Evolutionary conservation across 2,329 filamentous ascomycete genomes (phyloP), one percentile per base, ranked within the genome.

Genomic region (Neurospora sp.): DNA sequence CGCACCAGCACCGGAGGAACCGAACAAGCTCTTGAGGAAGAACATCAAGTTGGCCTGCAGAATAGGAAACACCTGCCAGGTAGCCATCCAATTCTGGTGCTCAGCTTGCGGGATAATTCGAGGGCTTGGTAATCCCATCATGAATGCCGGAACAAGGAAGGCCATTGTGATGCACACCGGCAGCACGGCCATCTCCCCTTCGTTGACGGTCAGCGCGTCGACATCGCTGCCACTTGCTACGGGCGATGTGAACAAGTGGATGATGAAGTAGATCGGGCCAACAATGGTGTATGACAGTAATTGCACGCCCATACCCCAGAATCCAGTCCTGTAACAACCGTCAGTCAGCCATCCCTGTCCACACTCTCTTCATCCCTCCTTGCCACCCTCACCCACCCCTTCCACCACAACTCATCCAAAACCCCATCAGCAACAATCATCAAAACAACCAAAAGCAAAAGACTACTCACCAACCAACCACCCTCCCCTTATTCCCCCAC

Each of bases 51-150:
- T 62, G 3, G 52, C 15, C 52, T 62, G 52, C 15, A 62, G 83
- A 19, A 83, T 74, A 0, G 85, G 83, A 76, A 84, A 86, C 4
- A 80, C 77, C 72, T 86, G 84, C 83, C 85, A 86, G 66, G 83
- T 72, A 1, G 82, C 82, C 36, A 84, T 82, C 69, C 82, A 79
- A 28, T 78, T 77, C 73, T 86, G 84, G 72, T 84, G 85, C 12
- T 78, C 76, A n/a, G 79, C 76, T 17, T 79, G 74, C 1, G 79
- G 78, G 15, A 84, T 72, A 1, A 79, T 28, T 0, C 74, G 74
- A 0, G 82, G 83, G 2, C 80, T 77, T 1, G 83, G 82, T 4
- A 85, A 75, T 11, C 77, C 74, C 78, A 85, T 81, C 4, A 82
- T 72, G 28, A 81, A 69, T 0, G 81, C 79, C 0, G 84, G 85